Conservation (phyloP, 305 asterid species). For the Fraxinus dipetala region DNA sequence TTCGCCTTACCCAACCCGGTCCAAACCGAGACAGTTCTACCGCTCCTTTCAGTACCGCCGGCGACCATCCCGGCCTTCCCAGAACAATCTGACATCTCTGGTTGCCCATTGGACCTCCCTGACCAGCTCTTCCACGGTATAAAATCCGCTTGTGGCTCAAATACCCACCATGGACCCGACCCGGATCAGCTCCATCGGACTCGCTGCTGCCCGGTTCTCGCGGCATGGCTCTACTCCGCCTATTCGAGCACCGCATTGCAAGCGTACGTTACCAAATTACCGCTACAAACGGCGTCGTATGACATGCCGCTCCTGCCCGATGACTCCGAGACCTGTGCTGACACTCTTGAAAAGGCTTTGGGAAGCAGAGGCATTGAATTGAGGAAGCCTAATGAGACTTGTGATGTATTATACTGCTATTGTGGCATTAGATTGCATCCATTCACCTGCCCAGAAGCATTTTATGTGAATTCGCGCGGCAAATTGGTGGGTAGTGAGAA, state of each 20-base stretch:
- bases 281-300: slow-evolving; percentile 37
- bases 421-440: slow-evolving; percentile 85
- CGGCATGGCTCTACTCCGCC: slow-evolving; percentile 87
- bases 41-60: slow-evolving; percentile 41
- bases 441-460: slow-evolving; percentile 71
- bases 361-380: slow-evolving; percentile 52
- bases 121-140: slow-evolving; percentile 61
- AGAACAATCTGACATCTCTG: slow-evolving; percentile 60
- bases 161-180: slow-evolving; percentile 43
- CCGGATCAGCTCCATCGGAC: slow-evolving; percentile 51
- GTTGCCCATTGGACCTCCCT: slow-evolving; percentile 77
- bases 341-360: slow-evolving; percentile 64
- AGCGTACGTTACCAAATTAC: slow-evolving; percentile 24
- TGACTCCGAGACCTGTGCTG: slow-evolving; percentile 87
- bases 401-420: slow-evolving; percentile 79
- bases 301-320: slow-evolving; percentile 89
- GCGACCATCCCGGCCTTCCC: slow-evolving; percentile 92
- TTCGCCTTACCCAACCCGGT: slow-evolving; percentile 57
- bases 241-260: slow-evolving; percentile 63
- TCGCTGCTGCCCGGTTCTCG: slow-evolving; percentile 89
- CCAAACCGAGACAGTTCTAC: slow-evolving; percentile 50
- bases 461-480: slow-evolving; percentile 50
- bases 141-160: slow-evolving; percentile 65
- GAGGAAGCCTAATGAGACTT: slow-evolving; percentile 62
- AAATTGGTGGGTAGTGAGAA: slow-evolving; percentile 48